Conservation (phyloP, 208 protist species). For the Strigomonas galati region DNA sequence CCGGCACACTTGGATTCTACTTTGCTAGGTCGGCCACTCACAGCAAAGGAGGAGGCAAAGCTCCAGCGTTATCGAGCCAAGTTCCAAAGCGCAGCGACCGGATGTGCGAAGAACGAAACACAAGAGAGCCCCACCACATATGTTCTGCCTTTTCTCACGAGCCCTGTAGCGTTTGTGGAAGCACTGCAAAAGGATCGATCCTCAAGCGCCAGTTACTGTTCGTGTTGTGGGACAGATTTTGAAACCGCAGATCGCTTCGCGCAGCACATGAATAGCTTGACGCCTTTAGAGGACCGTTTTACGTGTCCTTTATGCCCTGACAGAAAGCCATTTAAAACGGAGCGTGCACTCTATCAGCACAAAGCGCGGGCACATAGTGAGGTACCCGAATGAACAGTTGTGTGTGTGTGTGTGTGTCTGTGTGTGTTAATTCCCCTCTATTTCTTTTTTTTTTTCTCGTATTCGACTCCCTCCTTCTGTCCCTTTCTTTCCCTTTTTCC, state of each 20-base stretch:
- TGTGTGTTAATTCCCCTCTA: background rate
- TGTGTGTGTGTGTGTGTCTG: too few species aligned
- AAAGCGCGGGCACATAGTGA: too few species aligned
- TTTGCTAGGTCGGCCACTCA: conserved; percentile 35
- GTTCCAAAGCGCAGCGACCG: conserved; percentile 19
- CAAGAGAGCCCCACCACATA: too few species aligned
- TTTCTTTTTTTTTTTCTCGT: background rate
- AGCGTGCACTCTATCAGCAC: conserved; percentile 28
- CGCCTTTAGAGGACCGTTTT: background rate
- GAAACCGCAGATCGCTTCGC: background rate
- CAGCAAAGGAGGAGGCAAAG: conserved; percentile 34
- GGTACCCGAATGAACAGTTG: too few species aligned
- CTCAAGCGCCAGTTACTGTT: background rate
- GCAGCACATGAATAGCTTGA: conserved; percentile 4
- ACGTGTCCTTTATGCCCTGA: conserved; percentile 20
- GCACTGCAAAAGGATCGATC: too few species aligned
- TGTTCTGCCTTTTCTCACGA: too few species aligned
- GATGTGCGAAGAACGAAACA: conserved; percentile 5
- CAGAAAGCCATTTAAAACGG: conserved; percentile 22
- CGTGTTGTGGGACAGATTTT: background rate
- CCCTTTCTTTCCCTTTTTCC: too few species aligned
- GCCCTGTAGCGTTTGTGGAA: too few species aligned
- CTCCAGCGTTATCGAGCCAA: conserved; percentile 31
- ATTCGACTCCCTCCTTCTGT: background rate
- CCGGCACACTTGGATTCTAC: conserved; percentile 35